These are phyloP conservation scores for Ilex paraguariensis DNA, from an alignment of 305 asterid species.

Conservation along the genomic window DNA sequence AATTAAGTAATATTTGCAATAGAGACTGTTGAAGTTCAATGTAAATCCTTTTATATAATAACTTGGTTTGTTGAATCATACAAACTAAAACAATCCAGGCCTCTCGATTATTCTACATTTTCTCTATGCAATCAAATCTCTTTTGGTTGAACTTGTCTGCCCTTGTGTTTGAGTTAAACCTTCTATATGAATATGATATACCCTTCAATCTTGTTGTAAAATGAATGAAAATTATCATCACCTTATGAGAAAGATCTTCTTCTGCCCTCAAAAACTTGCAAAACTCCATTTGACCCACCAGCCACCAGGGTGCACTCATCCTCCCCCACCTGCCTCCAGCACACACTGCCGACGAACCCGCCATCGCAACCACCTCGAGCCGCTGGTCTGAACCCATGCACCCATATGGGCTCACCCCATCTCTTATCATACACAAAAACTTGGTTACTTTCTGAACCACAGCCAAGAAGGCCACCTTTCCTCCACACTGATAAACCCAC, in stretches of 20 bases:
- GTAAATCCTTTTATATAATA: too few relatives aligned
- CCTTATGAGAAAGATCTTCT: conserved; percentile 5
- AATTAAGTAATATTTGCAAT: too few relatives aligned
- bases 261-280: conserved; percentile 56
- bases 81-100: too few relatives aligned
- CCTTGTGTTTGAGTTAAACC: too few relatives aligned
- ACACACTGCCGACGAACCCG: conserved; percentile 62
- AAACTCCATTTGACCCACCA: conserved; percentile 72
- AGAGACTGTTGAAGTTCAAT: too few relatives aligned
- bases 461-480: conserved; percentile 61
- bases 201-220: too few relatives aligned
- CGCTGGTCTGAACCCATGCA: conserved; percentile 32
- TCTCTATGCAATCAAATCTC: too few relatives aligned
- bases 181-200: too few relatives aligned
- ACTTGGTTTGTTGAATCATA: too few relatives aligned
- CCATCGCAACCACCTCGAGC: conserved; percentile 7
- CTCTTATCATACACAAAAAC: conserved; percentile 77
- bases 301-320: conserved; percentile 70
- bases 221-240: too few relatives aligned
- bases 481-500: conserved; percentile 86
- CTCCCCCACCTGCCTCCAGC: conserved; percentile 74
- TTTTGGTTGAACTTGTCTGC: too few relatives aligned
- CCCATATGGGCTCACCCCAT: conserved; percentile 86
- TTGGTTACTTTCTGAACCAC: conserved; percentile 75
- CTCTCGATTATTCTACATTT: too few relatives aligned